Base-by-base conservation (phyloP, 1,139 yeast genomes). In the Tardiomyces digboiensis region DNA sequence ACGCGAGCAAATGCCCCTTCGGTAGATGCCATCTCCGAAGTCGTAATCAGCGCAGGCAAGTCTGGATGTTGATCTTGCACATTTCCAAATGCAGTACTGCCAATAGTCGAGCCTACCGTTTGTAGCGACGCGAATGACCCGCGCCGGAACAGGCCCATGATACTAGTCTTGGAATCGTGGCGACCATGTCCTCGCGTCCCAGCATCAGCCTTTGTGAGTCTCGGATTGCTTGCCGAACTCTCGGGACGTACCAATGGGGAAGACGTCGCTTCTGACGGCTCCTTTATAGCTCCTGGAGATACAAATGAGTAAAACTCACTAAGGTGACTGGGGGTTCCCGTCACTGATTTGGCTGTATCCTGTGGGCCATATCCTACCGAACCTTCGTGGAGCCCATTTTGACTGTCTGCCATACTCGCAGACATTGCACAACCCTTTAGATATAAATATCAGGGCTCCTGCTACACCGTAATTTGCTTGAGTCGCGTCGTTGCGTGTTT, bases 11-110 rank as follows among this genome's bases (percentile, higher is more conserved):
- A 80, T 2, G 75, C 53, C 7, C 58, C 64, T 8, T 74, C 58
- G 0, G 81, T 75, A 20, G 67, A 64, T 6, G 67, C 64, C 43
- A 82, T 74, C 52, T 82, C 89, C 29, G 70, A 69, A 33, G 76
- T 68, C 0, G 86, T 78, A 12, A 82, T 68, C 16, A 82, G 63
- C 38, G 76, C 74, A 10, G 81, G 80, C 46, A 81, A 64, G 52
- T 80, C 86, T 42, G 75, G 55, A 4, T 54, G 58, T 33, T 46
- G 37, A 7, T n/a, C n/a, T 33, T n/a, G 19, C 2, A 33, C 19
- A 16, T 16, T n/a, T 14, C 19, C 37, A 4, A 16, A n/a, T 12
- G 37, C 19, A 12, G 19, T 16, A 12, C 37, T 16, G 19, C 37
- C 19, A 8, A 16, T 8, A n/a, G 39, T 20, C 3, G 22, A 37